Conservation (phyloP, 2,329 filamentous ascomycete species). For the Fusarium circinatum region DNA sequence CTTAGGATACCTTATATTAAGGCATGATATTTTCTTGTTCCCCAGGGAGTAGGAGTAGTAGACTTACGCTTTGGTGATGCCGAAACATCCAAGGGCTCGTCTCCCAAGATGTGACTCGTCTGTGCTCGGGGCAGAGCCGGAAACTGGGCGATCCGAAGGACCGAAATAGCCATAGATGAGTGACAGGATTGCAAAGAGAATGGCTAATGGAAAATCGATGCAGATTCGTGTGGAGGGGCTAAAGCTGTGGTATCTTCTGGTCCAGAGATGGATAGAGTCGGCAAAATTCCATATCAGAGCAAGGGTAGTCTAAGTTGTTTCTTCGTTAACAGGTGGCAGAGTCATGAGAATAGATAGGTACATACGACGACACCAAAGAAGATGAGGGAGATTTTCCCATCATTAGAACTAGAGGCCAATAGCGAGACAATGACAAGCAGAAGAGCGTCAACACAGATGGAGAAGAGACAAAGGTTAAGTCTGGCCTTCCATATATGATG, state of each 20-base stretch:
- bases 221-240: neutral
- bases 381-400: neutral
- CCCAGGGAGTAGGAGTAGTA: neutral
- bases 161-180: constrained; percentile 3
- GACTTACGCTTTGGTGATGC: constrained; percentile 21
- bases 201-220: neutral
- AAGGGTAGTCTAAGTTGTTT: neutral
- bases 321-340: neutral
- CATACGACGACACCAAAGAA: constrained; percentile 20
- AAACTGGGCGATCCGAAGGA: neutral
- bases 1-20: neutral
- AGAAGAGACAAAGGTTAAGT: constrained; percentile 25
- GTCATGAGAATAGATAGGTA: neutral
- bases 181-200: constrained; percentile 2
- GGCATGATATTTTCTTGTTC: neutral
- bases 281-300: constrained; percentile 13
- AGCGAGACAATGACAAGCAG: constrained; percentile 11
- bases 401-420: neutral
- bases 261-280: constrained; percentile 12
- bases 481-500: constrained; percentile 8
- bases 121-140: constrained; percentile 5
- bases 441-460: constrained; percentile 16
- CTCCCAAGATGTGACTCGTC: constrained; percentile 24
- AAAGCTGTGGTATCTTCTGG: neutral
- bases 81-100: constrained; percentile 22